Evolutionary conservation across 352 stramenopile species (phyloP).

Genomic region (Phytophthora capsici): DNA sequence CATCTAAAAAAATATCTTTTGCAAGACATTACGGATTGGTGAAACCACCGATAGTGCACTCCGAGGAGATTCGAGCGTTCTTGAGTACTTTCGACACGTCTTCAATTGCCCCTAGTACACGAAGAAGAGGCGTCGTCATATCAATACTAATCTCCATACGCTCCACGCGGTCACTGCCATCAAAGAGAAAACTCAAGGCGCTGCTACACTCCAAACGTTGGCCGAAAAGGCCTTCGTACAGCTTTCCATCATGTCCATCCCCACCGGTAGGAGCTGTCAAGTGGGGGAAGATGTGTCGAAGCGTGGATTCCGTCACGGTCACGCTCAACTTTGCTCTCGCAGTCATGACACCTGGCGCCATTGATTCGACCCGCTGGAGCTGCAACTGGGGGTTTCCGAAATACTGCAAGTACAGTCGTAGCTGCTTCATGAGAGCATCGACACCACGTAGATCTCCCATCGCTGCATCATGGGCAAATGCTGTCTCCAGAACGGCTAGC

Average conservation of each 20-base stretch:
- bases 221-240: conserved; percentile 19
- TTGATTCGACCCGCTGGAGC: conserved; percentile 20
- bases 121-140: conserved; percentile 11
- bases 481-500: conserved; percentile 11
- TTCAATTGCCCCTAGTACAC: conserved; percentile 3
- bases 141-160: conserved; percentile 13
- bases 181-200: conserved; percentile 20
- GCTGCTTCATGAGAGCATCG: conserved; percentile 19
- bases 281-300: conserved; percentile 17
- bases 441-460: conserved; percentile 22
- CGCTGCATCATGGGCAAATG: conserved; percentile 14
- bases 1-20: no score
- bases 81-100: conserved; percentile 13
- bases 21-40: no score
- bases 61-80: conserved; percentile 6
- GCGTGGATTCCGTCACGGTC: conserved; percentile 28
- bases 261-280: not conserved
- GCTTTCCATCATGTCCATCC: not conserved
- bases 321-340: conserved; percentile 20
- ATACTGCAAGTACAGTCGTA: conserved; percentile 15
- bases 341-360: conserved; percentile 14
- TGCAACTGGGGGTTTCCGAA: conserved; percentile 20
- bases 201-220: conserved; percentile 19
- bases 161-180: conserved; percentile 9
- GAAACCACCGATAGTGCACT: conserved; percentile 11